phyloP scores from a whole-genome alignment of 768 basidiomycete genomes.

The Mycena polygramma region DNA sequence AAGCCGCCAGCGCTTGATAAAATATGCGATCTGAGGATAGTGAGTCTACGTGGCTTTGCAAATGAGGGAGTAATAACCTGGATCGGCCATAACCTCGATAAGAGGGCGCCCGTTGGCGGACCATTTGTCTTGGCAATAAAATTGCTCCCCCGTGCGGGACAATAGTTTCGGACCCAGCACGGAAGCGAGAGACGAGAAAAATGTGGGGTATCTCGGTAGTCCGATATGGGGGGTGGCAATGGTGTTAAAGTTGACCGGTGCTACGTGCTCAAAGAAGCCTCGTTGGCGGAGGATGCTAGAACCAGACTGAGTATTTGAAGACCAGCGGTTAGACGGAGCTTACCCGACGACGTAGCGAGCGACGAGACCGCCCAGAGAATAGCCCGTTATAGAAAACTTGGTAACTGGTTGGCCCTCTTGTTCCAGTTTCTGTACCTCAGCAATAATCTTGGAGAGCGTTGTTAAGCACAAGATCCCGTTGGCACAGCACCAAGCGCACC shows the following conservation, averaged over 20 bases:
- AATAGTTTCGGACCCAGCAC: constrained; percentile 77
- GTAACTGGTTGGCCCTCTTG: constrained; percentile 69
- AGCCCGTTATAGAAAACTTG: constrained; percentile 82
- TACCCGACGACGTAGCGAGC: constrained; percentile 84
- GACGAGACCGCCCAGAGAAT: constrained; percentile 85
- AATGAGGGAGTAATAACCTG: constrained; percentile 55
- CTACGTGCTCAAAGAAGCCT: constrained; percentile 77
- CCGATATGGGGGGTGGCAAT: constrained; percentile 90
- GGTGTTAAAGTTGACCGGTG: constrained; percentile 86
- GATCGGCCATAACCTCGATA: constrained; percentile 85
- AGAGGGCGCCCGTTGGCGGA: constrained; percentile 74
- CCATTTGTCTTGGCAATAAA: constrained; percentile 83
- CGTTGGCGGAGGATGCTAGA: constrained; percentile 72
- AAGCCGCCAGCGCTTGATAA: constrained; percentile 76
- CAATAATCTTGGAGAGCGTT: constrained; percentile 60
- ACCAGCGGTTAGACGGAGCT: constrained; percentile 39
- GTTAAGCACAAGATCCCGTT: constrained; percentile 18
- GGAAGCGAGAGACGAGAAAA: constrained; percentile 66
- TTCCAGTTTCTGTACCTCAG: constrained; percentile 67
- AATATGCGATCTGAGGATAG: constrained; percentile 74
- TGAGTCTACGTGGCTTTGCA: neutral
- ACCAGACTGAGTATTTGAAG: constrained; percentile 1
- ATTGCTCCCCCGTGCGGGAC: constrained; percentile 85
- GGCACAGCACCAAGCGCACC: constrained; percentile 53
- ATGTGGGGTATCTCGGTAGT: constrained; percentile 71